Conservation (phyloP, 192 early-diverging fungal species). For the Linnemannia hyalina region DNA sequence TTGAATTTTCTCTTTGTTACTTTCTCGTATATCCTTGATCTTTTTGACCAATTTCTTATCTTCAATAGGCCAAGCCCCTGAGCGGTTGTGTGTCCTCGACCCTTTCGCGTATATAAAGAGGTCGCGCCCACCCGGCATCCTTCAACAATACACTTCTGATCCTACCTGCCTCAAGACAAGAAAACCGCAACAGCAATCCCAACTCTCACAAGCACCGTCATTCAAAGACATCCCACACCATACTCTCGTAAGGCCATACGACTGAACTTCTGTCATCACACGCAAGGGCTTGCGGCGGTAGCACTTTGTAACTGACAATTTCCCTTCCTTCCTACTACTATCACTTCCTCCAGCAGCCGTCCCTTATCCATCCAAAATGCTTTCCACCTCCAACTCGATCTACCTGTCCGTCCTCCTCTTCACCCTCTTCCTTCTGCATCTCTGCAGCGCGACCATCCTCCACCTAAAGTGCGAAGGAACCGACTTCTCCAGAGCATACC, state of each 20-base stretch:
- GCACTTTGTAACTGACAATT: background rate
- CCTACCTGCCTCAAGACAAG: background rate
- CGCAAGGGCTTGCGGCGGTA: background rate
- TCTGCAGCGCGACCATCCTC: background rate
- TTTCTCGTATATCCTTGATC: too few relatives aligned
- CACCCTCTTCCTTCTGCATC: background rate
- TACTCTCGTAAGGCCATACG: background rate
- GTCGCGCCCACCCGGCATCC: background rate
- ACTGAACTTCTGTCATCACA: background rate
- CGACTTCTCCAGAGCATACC: background rate
- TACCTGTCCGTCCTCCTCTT: background rate
- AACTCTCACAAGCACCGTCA: background rate
- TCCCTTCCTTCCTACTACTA: background rate
- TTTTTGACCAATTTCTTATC: too few relatives aligned
- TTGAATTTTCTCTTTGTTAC: too few relatives aligned
- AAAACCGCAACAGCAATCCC: background rate
- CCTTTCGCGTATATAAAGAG: background rate
- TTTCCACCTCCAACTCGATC: background rate
- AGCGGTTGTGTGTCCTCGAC: background rate
- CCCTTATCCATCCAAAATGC: background rate
- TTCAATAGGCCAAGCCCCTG: too few relatives aligned
- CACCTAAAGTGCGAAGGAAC: background rate
- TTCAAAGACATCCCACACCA: background rate
- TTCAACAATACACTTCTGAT: background rate
- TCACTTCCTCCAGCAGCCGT: background rate